Evolutionary conservation across 495 filamentous ascomycete species (phyloP).

Genomic region (Hyaloscypha finlandica): DNA sequence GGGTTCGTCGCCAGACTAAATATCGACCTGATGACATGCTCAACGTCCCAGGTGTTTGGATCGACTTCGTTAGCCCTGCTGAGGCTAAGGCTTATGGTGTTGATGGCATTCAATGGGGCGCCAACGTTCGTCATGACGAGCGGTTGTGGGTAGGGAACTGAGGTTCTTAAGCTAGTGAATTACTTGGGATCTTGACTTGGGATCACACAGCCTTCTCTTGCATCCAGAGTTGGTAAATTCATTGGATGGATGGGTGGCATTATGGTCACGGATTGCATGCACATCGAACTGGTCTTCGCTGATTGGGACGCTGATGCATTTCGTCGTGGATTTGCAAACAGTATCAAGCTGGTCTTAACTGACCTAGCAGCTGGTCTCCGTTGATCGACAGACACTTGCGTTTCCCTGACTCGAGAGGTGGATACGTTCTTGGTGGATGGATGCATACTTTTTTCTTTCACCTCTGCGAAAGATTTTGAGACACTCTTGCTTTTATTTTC

Average conservation of each 20-base stretch:
- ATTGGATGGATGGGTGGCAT: neutral
- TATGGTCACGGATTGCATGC: neutral
- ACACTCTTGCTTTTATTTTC: neutral
- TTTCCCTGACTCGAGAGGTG: neutral
- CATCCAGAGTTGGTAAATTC: no score
- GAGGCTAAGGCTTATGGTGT: neutral
- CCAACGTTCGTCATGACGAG: neutral
- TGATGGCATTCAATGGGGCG: conserved; percentile 1
- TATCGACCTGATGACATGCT: neutral
- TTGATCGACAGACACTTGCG: neutral
- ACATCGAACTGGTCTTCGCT: neutral
- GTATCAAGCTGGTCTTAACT: no score
- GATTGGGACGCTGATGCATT: neutral
- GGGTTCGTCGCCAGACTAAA: neutral
- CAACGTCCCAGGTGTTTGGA: neutral
- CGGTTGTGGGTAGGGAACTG: neutral
- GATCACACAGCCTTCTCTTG: no score
- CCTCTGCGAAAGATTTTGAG: neutral
- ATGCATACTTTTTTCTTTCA: neutral
- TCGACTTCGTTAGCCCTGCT: neutral
- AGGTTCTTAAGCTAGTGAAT: no score
- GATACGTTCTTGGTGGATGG: neutral
- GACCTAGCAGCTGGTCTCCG: no score
- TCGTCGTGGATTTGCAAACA: no score
- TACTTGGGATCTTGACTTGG: no score